phyloP scores from a whole-genome alignment of 2,329 filamentous ascomycete genomes.

The Fusarium sp. region DNA sequence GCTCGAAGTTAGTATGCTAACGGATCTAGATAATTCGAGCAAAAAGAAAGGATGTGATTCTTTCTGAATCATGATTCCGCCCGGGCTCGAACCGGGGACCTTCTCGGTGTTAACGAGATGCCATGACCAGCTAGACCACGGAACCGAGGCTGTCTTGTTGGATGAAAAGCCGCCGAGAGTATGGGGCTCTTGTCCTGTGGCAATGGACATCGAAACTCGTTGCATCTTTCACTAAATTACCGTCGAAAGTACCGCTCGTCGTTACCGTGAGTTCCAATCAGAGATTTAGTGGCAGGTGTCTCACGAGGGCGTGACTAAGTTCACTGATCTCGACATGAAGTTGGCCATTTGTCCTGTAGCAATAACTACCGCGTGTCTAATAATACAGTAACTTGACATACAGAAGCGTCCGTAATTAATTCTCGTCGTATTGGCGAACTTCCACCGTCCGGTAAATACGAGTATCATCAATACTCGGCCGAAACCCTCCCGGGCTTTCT shows the following conservation, averaged over 20 bases:
- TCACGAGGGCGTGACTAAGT: background rate
- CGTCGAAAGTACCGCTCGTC: background rate
- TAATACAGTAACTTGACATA: background rate
- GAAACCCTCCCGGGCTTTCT: background rate
- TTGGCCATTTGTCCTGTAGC: background rate
- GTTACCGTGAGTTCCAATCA: background rate
- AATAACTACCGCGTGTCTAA: background rate
- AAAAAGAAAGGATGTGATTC: background rate
- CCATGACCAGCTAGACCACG: slow-evolving; percentile 42
- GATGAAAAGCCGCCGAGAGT: background rate
- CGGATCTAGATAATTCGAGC: fast-evolving
- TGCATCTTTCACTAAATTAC: background rate
- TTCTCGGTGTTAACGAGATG: slow-evolving; percentile 42
- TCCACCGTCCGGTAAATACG: slow-evolving; percentile 24
- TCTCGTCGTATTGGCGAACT: slow-evolving; percentile 22
- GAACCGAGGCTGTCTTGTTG: slow-evolving; percentile 12
- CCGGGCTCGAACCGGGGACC: slow-evolving; percentile 38
- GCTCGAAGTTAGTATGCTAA: background rate
- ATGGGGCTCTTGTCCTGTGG: background rate
- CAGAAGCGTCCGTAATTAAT: background rate
- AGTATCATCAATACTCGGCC: slow-evolving; percentile 12
- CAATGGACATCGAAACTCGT: background rate
- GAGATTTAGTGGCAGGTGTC: too few species aligned
- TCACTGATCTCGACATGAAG: background rate
- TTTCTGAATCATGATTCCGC: slow-evolving; percentile 22